These are phyloP conservation scores for Terana coerulea DNA, from an alignment of 768 basidiomycete species.

Conservation along the genomic window DNA sequence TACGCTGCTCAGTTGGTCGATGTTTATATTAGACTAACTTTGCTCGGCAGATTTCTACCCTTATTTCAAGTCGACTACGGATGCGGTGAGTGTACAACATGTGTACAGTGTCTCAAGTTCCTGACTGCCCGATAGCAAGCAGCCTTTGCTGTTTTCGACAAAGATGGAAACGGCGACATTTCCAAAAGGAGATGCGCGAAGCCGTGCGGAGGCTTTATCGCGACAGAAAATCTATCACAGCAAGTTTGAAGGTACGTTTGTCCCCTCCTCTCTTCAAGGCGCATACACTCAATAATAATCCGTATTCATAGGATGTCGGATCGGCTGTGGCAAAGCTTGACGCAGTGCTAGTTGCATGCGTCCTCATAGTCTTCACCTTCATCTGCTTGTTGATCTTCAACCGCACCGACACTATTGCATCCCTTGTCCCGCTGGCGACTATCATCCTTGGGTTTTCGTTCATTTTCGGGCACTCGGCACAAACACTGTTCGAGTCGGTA, in stretches of 20 bases:
- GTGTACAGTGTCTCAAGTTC: neutral
- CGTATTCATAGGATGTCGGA: slow-evolving; percentile 54
- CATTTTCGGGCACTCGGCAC: slow-evolving; percentile 80
- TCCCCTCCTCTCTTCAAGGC: neutral
- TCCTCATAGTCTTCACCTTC: slow-evolving; percentile 58
- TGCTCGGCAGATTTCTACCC: slow-evolving; percentile 63
- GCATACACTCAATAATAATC: slow-evolving; percentile 4
- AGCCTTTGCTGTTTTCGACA: slow-evolving; percentile 71
- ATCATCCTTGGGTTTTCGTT: slow-evolving; percentile 82
- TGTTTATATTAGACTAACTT: neutral
- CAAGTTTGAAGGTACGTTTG: slow-evolving; percentile 59
- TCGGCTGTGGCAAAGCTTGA: slow-evolving; percentile 77
- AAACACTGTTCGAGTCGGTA: slow-evolving; percentile 75
- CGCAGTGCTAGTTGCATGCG: slow-evolving; percentile 61
- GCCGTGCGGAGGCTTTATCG: slow-evolving; percentile 77
- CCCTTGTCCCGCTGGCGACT: slow-evolving; percentile 75
- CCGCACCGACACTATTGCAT: slow-evolving; percentile 56
- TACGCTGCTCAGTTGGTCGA: slow-evolving; percentile 21
- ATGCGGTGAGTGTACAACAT: slow-evolving; percentile 63
- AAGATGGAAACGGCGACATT: slow-evolving; percentile 82
- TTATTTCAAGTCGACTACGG: slow-evolving; percentile 67
- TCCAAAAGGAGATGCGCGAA: slow-evolving; percentile 77
- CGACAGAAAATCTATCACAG: slow-evolving; percentile 67
- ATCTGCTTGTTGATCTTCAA: slow-evolving; percentile 76
- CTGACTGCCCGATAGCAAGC: slow-evolving; percentile 41